These are phyloP conservation scores for Coprinellus micaceus DNA, from an alignment of 768 basidiomycete species.

Conservation along the genomic window DNA sequence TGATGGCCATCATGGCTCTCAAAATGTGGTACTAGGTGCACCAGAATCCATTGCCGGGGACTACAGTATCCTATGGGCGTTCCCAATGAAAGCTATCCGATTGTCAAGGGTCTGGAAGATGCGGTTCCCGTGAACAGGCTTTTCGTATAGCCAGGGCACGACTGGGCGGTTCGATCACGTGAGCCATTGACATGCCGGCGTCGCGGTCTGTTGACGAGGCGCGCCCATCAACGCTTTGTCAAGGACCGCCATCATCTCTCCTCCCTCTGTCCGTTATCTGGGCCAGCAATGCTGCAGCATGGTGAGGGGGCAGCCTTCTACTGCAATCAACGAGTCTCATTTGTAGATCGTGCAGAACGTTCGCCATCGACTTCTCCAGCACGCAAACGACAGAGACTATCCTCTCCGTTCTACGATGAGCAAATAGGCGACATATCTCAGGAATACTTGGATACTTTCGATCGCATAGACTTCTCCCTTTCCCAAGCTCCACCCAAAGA, in stretches of 20 bases:
- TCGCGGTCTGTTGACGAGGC: not conserved
- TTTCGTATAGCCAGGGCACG: too few species aligned
- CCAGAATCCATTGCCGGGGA: too few species aligned
- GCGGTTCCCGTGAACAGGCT: too few species aligned
- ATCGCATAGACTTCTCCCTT: conserved; percentile 44
- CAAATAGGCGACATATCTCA: conserved; percentile 49
- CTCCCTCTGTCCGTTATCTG: not conserved
- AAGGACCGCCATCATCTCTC: conserved; percentile 9
- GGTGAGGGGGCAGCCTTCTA: not conserved
- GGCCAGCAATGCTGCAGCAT: not conserved
- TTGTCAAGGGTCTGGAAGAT: too few species aligned
- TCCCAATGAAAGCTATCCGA: too few species aligned
- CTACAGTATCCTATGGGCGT: too few species aligned
- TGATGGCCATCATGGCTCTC: too few species aligned
- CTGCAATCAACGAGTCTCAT: not conserved
- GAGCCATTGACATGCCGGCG: not conserved
- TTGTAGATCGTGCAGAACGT: conserved; percentile 13
- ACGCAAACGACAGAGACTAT: conserved; percentile 58
- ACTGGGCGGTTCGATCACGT: conserved; percentile 5
- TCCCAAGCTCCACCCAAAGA: conserved; percentile 6
- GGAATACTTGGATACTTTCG: conserved; percentile 53
- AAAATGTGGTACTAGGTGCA: too few species aligned
- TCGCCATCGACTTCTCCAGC: conserved; percentile 41
- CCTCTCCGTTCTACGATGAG: conserved; percentile 63
- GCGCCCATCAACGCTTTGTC: not conserved